Evolutionary conservation across 2,329 filamentous ascomycete genomes (phyloP).

Genomic region (Ascosphaera pollenicola): DNA sequence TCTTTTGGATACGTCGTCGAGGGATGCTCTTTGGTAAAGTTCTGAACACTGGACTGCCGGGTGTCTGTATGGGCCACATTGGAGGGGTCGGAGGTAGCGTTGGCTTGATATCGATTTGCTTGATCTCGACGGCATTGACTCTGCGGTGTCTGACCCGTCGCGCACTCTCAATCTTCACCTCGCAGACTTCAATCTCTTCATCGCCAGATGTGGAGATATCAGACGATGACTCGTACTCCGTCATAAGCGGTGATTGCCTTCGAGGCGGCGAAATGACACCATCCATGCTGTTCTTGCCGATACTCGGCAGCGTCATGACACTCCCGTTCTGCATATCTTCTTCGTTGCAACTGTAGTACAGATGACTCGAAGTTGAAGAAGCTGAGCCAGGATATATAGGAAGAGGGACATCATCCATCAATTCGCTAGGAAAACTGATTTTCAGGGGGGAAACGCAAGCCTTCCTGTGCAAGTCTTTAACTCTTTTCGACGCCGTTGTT

Average conservation of each 20-base stretch:
- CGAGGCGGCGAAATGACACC: no score
- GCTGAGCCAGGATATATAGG: background rate
- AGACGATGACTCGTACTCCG: background rate
- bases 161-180: background rate
- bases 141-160: background rate
- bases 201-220: background rate
- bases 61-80: background rate
- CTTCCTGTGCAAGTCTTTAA: background rate
- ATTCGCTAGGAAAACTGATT: background rate
- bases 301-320: no score
- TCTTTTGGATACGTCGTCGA: background rate
- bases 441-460: background rate
- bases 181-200: background rate
- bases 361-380: background rate
- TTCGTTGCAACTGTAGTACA: background rate
- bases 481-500: background rate
- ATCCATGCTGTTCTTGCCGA: no score
- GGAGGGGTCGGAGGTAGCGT: background rate
- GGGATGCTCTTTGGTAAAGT: background rate
- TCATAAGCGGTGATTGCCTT: background rate
- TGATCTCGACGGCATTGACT: background rate
- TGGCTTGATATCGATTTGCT: background rate
- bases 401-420: background rate
- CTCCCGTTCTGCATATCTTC: no score
- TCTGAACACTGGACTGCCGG: background rate